Conservation (phyloP, 2,329 filamentous ascomycete species). For the Penicillium psychrosexuale region DNA sequence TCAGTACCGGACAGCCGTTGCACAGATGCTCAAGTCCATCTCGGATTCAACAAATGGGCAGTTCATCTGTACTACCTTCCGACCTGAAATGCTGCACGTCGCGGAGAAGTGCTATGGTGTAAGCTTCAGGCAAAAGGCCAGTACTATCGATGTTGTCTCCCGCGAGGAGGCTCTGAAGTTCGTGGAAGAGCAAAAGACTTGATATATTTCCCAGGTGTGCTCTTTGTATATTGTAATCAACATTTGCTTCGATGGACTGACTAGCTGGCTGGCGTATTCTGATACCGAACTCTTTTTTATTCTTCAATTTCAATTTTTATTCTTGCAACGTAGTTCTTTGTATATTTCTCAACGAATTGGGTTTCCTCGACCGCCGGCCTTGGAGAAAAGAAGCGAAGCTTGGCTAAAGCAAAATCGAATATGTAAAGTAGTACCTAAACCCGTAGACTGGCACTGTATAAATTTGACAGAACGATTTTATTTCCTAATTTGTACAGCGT, state of each 20-base stretch:
- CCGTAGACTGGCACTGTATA: no score
- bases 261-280: conserved; percentile 14
- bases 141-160: conserved; percentile 84
- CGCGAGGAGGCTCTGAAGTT: conserved; percentile 87
- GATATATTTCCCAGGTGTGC: conserved; percentile 9
- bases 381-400: no score
- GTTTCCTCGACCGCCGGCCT: no score
- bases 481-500: no score
- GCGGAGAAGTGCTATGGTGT: conserved; percentile 98
- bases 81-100: conserved; percentile 91
- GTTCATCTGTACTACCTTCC: conserved; percentile 98
- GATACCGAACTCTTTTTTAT: conserved; percentile 17
- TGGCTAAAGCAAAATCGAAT: no score
- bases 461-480: background rate
- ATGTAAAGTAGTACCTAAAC: no score
- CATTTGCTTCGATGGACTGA: conserved; percentile 13
- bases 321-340: background rate
- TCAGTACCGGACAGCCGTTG: conserved; percentile 95
- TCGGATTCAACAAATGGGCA: conserved; percentile 62
- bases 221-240: conserved; percentile 11
- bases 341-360: background rate
- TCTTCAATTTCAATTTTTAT: background rate
- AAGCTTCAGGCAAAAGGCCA: conserved; percentile 86
- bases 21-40: conserved; percentile 78
- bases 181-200: conserved; percentile 75